phyloP scores from a whole-genome alignment of 2,329 filamentous ascomycete genomes.

The Chrysoporthe deuterocubensis region DNA sequence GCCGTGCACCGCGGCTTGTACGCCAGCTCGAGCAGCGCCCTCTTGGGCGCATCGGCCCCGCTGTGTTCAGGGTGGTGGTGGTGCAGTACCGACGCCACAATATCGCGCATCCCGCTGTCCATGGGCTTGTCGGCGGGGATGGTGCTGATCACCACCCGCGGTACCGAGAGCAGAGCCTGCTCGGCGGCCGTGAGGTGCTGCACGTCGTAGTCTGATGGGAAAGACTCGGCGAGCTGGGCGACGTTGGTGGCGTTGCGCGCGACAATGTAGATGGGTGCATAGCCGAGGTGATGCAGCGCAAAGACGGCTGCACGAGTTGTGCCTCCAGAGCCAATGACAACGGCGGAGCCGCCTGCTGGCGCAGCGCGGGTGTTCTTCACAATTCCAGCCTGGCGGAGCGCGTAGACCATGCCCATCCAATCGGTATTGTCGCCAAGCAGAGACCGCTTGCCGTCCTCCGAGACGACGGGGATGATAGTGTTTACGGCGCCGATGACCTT shows the following conservation, averaged over 20 bases:
- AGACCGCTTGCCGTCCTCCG: conserved; percentile 49
- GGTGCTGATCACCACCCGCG: conserved; percentile 80
- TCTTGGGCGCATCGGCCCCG: conserved; percentile 42
- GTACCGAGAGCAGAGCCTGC: conserved; percentile 53
- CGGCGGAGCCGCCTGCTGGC: conserved; percentile 54
- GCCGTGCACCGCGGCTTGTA: conserved; percentile 87
- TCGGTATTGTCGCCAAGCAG: conserved; percentile 93
- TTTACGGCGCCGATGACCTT: conserved; percentile 90
- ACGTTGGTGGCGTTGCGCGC: conserved; percentile 76
- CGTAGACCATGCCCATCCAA: conserved; percentile 88
- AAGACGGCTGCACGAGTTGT: conserved; percentile 92
- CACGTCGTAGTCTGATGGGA: conserved; percentile 75
- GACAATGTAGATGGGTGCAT: conserved; percentile 83
- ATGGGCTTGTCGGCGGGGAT: conserved; percentile 89
- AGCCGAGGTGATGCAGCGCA: conserved; percentile 81
- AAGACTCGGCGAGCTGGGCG: conserved; percentile 67
- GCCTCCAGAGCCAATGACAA: conserved; percentile 90
- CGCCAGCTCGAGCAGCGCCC: conserved; percentile 89
- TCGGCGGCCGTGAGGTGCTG: conserved; percentile 62
- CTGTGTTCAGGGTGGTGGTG: conserved; percentile 33
- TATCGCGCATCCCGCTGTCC: conserved; percentile 69
- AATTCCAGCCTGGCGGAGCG: conserved; percentile 72
- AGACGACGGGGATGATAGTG: conserved; percentile 73
- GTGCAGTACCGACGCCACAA: conserved; percentile 61
- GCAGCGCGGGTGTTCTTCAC: conserved; percentile 40